phyloP scores from a whole-genome alignment of 495 filamentous ascomycete species.

The Letharia columbiana region DNA sequence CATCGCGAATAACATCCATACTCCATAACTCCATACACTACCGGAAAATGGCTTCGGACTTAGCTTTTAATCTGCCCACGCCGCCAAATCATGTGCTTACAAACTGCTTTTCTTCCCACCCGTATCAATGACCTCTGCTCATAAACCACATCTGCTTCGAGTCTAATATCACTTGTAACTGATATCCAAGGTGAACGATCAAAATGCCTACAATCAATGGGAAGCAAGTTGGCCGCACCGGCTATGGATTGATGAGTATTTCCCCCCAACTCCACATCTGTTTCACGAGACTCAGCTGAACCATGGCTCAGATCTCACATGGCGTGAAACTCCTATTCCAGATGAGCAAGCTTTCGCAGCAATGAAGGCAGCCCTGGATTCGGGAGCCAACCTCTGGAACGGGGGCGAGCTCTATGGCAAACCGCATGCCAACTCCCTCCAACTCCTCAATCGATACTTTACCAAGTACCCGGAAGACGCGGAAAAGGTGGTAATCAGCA shows the following conservation, averaged over 20 bases:
- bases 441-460: slow-evolving; percentile 53
- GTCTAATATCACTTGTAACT: not conserved
- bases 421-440: slow-evolving; percentile 55
- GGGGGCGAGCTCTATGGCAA: slow-evolving; percentile 74
- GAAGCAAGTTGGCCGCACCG: slow-evolving; percentile 46
- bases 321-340: slow-evolving; percentile 50
- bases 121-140: not conserved
- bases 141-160: not conserved
- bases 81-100: no score
- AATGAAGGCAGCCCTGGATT: slow-evolving; percentile 55
- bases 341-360: slow-evolving; percentile 58
- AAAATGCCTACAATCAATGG: slow-evolving; percentile 38
- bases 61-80: not conserved
- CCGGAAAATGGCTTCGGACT: not conserved
- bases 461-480: slow-evolving; percentile 52
- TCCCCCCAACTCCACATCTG: not conserved
- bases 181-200: not conserved
- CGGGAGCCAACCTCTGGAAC: slow-evolving; percentile 71
- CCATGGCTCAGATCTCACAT: slow-evolving; percentile 60
- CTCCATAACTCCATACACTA: no score
- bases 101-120: not conserved
- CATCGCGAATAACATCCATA: not conserved
- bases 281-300: slow-evolving; percentile 25
- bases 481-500: slow-evolving; percentile 48
- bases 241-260: slow-evolving; percentile 51